phyloP scores from a whole-genome alignment of 1,284 basidiomycete species.

The Ceratorhiza oryzae-sativae region DNA sequence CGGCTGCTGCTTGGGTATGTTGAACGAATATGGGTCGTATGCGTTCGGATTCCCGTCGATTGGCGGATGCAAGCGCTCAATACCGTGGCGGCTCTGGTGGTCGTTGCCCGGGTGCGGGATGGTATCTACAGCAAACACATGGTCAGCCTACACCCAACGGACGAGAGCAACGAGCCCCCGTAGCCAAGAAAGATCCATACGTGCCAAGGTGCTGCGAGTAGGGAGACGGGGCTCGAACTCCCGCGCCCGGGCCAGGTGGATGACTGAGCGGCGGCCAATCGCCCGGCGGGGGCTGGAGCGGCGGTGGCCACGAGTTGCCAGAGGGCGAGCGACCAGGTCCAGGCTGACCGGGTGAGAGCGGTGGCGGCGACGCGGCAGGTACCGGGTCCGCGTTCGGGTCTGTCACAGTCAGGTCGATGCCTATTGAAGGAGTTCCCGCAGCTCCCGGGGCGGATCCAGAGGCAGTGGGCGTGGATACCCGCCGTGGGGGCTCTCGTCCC shows the following conservation, averaged over 20 bases:
- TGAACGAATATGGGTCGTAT: constrained; percentile 8
- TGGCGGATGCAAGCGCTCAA: not conserved
- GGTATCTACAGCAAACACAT: constrained; percentile 4
- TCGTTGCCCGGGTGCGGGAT: constrained; percentile 29
- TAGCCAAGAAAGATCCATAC: constrained; percentile 22
- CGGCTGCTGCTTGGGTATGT: constrained; percentile 24
- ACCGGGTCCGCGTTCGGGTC: not conserved
- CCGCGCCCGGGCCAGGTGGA: constrained; percentile 13
- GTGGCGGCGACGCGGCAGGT: constrained; percentile 14
- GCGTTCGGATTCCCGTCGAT: constrained; percentile 1
- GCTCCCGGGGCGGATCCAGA: constrained; percentile 12
- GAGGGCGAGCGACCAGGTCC: constrained; percentile 32
- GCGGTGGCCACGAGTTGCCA: constrained; percentile 15
- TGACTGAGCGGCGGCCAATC: constrained; percentile 34
- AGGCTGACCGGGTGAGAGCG: constrained; percentile 28
- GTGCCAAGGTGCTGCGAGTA: constrained; percentile 31
- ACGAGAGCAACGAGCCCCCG: not conserved
- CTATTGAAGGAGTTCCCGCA: constrained; percentile 4
- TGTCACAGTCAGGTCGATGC: constrained; percentile 17
- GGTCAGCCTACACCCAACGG: not conserved
- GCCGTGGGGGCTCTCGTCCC: constrained; percentile 61
- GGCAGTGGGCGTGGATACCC: not conserved
- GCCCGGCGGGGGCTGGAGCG: constrained; percentile 26
- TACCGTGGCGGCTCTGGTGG: constrained; percentile 14
- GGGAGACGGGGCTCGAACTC: constrained; percentile 26